phyloP scores from a whole-genome alignment of 2,329 filamentous ascomycete genomes.

The Verticillium albo-atrum region DNA sequence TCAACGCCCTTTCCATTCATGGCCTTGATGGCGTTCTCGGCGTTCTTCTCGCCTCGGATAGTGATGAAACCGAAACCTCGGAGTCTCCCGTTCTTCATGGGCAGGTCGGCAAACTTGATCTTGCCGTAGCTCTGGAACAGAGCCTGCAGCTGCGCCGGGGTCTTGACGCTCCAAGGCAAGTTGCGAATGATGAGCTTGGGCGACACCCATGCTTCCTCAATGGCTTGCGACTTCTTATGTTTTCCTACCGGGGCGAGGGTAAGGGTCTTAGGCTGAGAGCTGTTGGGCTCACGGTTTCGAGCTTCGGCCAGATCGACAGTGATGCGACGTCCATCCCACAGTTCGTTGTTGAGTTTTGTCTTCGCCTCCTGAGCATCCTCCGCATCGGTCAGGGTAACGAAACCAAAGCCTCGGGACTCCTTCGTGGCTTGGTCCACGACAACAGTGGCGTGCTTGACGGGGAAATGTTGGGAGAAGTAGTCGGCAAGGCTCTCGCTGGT shows the following conservation, averaged over 20 bases:
- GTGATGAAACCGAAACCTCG: conserved; percentile 92
- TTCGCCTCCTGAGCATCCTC: conserved; percentile 83
- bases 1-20: conserved; percentile 90
- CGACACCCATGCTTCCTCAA: conserved; percentile 55
- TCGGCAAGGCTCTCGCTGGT: conserved; percentile 81
- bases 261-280: conserved; percentile 33
- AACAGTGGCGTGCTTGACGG: conserved; percentile 93
- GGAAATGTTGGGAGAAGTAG: conserved; percentile 90
- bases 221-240: conserved; percentile 47
- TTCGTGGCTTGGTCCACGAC: conserved; percentile 84
- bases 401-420: conserved; percentile 85
- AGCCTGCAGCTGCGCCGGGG: conserved; percentile 69
- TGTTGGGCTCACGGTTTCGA: conserved; percentile 58
- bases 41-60: conserved; percentile 82
- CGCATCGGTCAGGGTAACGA: conserved; percentile 92
- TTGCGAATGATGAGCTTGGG: conserved; percentile 88
- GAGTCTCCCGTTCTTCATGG: conserved; percentile 70
- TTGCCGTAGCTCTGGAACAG: conserved; percentile 89
- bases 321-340: conserved; percentile 76
- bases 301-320: conserved; percentile 85
- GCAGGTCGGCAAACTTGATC: conserved; percentile 81
- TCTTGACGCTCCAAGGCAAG: conserved; percentile 92
- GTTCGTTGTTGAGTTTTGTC: conserved; percentile 72
- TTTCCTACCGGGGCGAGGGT: background rate
- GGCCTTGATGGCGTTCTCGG: conserved; percentile 77